Evolutionary conservation across 2,329 filamentous ascomycete genomes (phyloP).

Genomic region (Xylariaceae sp.): DNA sequence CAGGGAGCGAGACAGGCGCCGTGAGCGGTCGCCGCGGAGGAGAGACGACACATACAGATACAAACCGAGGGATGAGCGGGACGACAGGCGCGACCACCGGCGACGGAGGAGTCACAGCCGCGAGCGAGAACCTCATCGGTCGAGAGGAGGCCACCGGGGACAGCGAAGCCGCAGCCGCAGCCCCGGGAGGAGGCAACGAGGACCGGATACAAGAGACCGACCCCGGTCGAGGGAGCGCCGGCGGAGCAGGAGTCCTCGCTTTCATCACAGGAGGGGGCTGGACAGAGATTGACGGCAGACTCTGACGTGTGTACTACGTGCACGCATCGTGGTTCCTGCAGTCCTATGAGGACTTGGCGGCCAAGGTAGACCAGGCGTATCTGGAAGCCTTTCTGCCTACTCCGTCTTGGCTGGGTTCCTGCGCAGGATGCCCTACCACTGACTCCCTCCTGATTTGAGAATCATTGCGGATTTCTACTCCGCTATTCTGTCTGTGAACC

Average conservation of each 20-base stretch:
- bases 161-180: constrained; percentile 17
- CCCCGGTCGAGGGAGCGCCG: constrained; percentile 16
- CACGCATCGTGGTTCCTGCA: too few relatives aligned
- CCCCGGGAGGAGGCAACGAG: constrained; percentile 12
- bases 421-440: too few relatives aligned
- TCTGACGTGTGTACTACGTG: too few relatives aligned
- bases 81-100: constrained; percentile 36
- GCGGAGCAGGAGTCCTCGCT: constrained; percentile 18
- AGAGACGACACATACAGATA: constrained; percentile 14
- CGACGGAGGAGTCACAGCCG: constrained; percentile 15
- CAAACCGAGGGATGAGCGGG: constrained; percentile 33
- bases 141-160: constrained; percentile 9
- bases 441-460: too few relatives aligned
- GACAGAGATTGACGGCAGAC: constrained; percentile 5
- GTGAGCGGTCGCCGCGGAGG: constrained; percentile 20
- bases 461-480: too few relatives aligned
- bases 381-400: too few relatives aligned
- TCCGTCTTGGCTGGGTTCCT: too few relatives aligned
- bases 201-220: constrained; percentile 10
- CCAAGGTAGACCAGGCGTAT: too few relatives aligned
- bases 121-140: constrained; percentile 10
- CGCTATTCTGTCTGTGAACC: too few relatives aligned
- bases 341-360: too few relatives aligned
- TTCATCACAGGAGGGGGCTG: constrained; percentile 10
- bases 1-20: constrained; percentile 17